A percentile compares a stretch with the other conserved stretches of the same genome.
phyloP scores from a whole-genome alignment of 2,329 filamentous ascomycete genomes.

The Huntiella moniliformis region DNA sequence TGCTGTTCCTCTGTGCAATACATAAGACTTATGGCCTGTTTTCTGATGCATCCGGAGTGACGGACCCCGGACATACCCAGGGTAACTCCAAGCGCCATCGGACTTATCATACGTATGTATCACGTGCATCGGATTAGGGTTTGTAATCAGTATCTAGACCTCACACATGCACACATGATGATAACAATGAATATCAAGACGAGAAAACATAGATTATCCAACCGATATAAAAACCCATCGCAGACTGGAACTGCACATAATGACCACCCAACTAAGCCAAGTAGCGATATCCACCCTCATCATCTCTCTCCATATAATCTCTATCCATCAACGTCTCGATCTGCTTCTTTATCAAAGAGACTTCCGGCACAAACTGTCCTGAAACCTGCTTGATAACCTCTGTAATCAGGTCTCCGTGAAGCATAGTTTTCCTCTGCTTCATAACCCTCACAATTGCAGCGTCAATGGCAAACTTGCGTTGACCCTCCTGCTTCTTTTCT shows the following conservation, averaged over 20 bases:
- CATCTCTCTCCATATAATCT: conserved; percentile 61
- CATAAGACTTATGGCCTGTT: too few relatives aligned
- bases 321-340: conserved; percentile 59
- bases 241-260: background rate
- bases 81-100: too few relatives aligned
- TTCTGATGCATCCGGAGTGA: too few relatives aligned
- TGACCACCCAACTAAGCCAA: conserved; percentile 32
- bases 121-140: too few relatives aligned
- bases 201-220: too few relatives aligned
- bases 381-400: conserved; percentile 55
- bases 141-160: too few relatives aligned
- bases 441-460: conserved; percentile 66
- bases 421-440: conserved; percentile 61
- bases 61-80: too few relatives aligned
- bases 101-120: too few relatives aligned
- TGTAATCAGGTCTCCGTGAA: conserved; percentile 48
- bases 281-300: conserved; percentile 53
- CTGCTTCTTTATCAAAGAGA: conserved; percentile 62
- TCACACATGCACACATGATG: too few relatives aligned
- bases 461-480: conserved; percentile 51
- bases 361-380: conserved; percentile 54
- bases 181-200: too few relatives aligned
- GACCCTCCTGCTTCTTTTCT: conserved; percentile 57
- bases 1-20: too few relatives aligned
- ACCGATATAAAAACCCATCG: too few relatives aligned